phyloP scores from a whole-genome alignment of 164 flowering plant species.

The Vitis riparia region DNA sequence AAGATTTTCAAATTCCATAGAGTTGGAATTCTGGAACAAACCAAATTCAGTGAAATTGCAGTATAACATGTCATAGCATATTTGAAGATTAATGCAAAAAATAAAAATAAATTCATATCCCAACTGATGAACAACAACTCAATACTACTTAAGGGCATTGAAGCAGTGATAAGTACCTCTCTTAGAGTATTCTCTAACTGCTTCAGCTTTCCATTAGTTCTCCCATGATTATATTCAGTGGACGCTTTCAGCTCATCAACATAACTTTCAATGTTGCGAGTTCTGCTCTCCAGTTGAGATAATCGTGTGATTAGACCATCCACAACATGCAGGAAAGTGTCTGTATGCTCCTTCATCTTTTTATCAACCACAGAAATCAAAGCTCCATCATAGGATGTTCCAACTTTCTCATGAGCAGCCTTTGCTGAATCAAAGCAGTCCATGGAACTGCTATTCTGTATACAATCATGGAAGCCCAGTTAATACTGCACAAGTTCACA shows the following conservation, averaged over 20 bases:
- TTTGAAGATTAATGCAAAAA: no score
- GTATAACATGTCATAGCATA: no score
- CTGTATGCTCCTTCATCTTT: slow-evolving; percentile 22
- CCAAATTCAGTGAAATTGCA: no score
- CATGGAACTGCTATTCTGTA: slow-evolving; percentile 10
- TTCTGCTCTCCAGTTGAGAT: slow-evolving; percentile 26
- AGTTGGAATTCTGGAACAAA: no score
- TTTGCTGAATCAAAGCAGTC: slow-evolving; percentile 6
- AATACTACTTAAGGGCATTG: background rate
- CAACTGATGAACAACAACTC: background rate
- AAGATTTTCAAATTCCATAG: no score
- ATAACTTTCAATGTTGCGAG: slow-evolving; percentile 18
- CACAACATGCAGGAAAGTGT: slow-evolving; percentile 22
- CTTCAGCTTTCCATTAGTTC: slow-evolving; percentile 24
- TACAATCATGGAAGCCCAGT: background rate
- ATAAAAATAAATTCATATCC: no score
- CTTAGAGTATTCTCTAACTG: slow-evolving; percentile 23
- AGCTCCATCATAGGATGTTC: background rate
- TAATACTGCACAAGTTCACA: background rate
- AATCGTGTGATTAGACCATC: slow-evolving; percentile 25
- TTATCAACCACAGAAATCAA: slow-evolving; percentile 22
- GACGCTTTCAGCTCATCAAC: slow-evolving; percentile 30
- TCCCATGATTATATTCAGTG: slow-evolving; percentile 14
- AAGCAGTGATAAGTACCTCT: slow-evolving; percentile 21
- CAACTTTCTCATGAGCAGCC: background rate